These are phyloP conservation scores for Metschnikowia arizonensis DNA, from an alignment of 805 yeast species.

Conservation along the genomic window DNA sequence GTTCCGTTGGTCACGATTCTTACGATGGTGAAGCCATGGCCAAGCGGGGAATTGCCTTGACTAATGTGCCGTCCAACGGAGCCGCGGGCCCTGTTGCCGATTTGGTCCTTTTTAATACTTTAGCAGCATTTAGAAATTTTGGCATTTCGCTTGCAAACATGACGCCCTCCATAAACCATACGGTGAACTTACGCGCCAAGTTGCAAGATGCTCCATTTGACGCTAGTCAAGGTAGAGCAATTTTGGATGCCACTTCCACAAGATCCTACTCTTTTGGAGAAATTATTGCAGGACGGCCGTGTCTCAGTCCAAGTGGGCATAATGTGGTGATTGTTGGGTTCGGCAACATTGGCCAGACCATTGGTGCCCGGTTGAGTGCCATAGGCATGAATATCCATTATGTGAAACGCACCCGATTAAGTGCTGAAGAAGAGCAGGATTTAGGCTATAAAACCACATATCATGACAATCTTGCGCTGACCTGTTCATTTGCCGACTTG, in stretches of 20 bases:
- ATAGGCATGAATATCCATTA: slow-evolving; percentile 66
- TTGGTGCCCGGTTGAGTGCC: slow-evolving; percentile 52
- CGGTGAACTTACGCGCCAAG: slow-evolving; percentile 43
- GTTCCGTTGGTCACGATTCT: slow-evolving; percentile 57
- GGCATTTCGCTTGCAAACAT: slow-evolving; percentile 43
- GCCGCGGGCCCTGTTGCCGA: slow-evolving; percentile 73
- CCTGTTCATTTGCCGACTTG: slow-evolving; percentile 47
- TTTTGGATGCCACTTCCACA: slow-evolving; percentile 6
- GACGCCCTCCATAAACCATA: slow-evolving; percentile 34
- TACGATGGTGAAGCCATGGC: slow-evolving; percentile 43
- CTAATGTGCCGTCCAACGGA: slow-evolving; percentile 54
- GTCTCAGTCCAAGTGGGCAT: slow-evolving; percentile 52
- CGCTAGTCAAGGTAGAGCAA: slow-evolving; percentile 30
- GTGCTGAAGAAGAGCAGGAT: slow-evolving; percentile 25
- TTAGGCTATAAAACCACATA: slow-evolving; percentile 46
- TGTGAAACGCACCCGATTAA: slow-evolving; percentile 49
- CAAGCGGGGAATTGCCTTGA: slow-evolving; percentile 45
- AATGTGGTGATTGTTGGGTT: slow-evolving; percentile 66
- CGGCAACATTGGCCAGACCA: slow-evolving; percentile 67
- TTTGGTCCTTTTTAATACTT: slow-evolving; percentile 53
- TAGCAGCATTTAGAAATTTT: slow-evolving; percentile 59
- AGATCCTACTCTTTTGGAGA: slow-evolving; percentile 38
- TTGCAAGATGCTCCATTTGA: slow-evolving; percentile 34
- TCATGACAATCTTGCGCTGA: slow-evolving; percentile 31
- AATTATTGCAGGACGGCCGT: slow-evolving; percentile 41